Evolutionary conservation across 305 asterid genomes (phyloP), one percentile per base, ranked within the genome.

Genomic region (Galium porrigens): DNA sequence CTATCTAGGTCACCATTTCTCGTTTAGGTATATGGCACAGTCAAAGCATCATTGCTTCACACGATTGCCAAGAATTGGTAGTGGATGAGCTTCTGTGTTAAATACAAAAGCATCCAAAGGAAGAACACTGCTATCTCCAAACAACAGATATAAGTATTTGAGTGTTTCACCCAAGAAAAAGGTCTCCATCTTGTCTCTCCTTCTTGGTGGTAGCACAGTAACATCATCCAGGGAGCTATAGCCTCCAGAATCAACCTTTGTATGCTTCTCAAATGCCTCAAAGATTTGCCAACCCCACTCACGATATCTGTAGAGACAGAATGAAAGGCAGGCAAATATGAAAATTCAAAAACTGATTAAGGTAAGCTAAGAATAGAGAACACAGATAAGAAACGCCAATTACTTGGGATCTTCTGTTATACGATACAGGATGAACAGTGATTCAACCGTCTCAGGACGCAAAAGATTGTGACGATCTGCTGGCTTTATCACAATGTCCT

Each of bases 121-220:
- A 77, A 92, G 78, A 30, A 69, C 70, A 66, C 77, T 53, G 30
- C 62, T 82, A 34, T 80, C 83, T 49, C 84, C 87, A 67, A 89
- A 86, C 73, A 92, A 65, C 77, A 92, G 79, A 69, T 89, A 89
- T 25, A 92, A 74, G 77, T 92, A 92, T 73, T 92, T 92, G 36
- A 92, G 82, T 1, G 99, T 92, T 80, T 92, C 97, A 3, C 97
- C 99, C 71, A 92, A 72, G 76, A 92, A 89, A 74, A 92, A 89
- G 11, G 97, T 87, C 81, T 92, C 96, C 99, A 92, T 92, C 82
- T 92, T 92, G 87, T 92, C 99, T 77, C 96, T 83, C 79, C 79
- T 81, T 41, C 20, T 86, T 8, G 96, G 89, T 62, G 97, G 96
- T 68, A 87, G 61, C 63, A 75, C 73, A 41, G 96, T 92, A 67